These are phyloP conservation scores for Hypomyces perniciosus DNA, from an alignment of 2,329 filamentous ascomycete genomes.

Conservation along the genomic window DNA sequence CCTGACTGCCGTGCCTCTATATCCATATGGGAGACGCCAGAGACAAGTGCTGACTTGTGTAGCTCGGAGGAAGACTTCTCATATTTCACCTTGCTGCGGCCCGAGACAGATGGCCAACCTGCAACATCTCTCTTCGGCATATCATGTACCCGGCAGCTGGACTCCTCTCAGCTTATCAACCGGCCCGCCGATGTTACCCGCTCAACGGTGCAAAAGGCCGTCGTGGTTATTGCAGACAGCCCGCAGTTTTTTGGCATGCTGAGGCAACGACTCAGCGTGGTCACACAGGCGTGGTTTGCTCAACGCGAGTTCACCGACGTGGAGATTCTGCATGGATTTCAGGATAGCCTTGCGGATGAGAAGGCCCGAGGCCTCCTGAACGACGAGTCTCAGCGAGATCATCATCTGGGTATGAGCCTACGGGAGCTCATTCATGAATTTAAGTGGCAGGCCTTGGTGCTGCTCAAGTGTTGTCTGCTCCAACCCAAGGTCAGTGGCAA, in stretches of 20 bases:
- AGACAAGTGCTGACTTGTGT: constrained; percentile 15
- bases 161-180: constrained; percentile 68
- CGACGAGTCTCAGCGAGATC: constrained; percentile 70
- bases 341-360: constrained; percentile 74
- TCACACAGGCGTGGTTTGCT: constrained; percentile 93
- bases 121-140: constrained; percentile 91
- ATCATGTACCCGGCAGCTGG: constrained; percentile 87
- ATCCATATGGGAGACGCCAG: background rate
- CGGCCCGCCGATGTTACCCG: constrained; percentile 87
- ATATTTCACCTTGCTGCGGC: constrained; percentile 85
- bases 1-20: no score
- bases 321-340: constrained; percentile 85
- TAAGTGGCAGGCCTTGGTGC: constrained; percentile 85
- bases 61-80: constrained; percentile 94
- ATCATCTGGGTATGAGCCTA: constrained; percentile 82
- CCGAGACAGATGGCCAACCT: constrained; percentile 46
- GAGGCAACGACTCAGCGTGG: constrained; percentile 80
- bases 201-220: constrained; percentile 95
- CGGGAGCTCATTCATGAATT: constrained; percentile 92
- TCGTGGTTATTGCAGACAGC: constrained; percentile 88
- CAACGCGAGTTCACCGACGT: constrained; percentile 88
- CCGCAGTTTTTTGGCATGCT: constrained; percentile 87
- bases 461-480: constrained; percentile 88
- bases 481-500: constrained; percentile 72
- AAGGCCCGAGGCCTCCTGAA: constrained; percentile 50